Base-by-base conservation (phyloP, 73 alveolate species). In the Effrenium voratum region DNA sequence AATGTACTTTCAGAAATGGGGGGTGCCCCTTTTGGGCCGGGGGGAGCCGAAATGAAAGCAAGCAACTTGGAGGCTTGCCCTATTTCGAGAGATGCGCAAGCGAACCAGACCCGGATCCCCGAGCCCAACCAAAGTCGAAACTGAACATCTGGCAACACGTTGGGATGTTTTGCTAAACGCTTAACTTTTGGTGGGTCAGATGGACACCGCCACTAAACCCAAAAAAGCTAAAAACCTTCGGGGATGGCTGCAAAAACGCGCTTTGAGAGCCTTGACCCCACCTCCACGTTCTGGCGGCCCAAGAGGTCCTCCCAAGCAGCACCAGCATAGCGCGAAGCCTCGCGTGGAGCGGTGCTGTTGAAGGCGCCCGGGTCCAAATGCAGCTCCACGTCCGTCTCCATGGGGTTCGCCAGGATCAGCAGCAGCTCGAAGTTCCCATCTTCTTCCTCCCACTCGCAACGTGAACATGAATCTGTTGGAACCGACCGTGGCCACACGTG, bases 341-440 rank as follows among this genome's bases (percentile, higher is more conserved):
- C 40, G 22, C 49, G 49, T 40, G 77, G 2, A 40, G 77, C 77
- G 32, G 15, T 40, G 10, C 15, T 38, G 49, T 66, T 66, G 70
- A 87, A 87, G 43, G 95, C 95, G 22, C 34, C 38, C 30, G 95
- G 95, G 28, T 87, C 72, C 41, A 87, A 41, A 3, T 32, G 90
- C 36, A 79, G 68, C 44, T 79, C 90, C 12, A 85, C 66, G 36
- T 87, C 95, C 10, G 46, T 63, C 47, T 87, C 95, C 83, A 87
- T 60, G 10, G 95, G 95, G 30, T 87, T 87, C 24, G 49, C 57
- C 43, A 87, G 82, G 44, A 87, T 87, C 70, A 87, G 93, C 13
- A 57, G 26, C 80, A 82, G 16, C 41, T 82, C 52, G 16, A 49
- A 47, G 24, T 30, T 50, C n/a, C 92, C 92, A 47, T 28, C 30